Percentiles rank a stretch among this genome's conserved stretches.
Conservation (phyloP, 1,284 basidiomycete genomes). For the Lignosus rhinocerotis region DNA sequence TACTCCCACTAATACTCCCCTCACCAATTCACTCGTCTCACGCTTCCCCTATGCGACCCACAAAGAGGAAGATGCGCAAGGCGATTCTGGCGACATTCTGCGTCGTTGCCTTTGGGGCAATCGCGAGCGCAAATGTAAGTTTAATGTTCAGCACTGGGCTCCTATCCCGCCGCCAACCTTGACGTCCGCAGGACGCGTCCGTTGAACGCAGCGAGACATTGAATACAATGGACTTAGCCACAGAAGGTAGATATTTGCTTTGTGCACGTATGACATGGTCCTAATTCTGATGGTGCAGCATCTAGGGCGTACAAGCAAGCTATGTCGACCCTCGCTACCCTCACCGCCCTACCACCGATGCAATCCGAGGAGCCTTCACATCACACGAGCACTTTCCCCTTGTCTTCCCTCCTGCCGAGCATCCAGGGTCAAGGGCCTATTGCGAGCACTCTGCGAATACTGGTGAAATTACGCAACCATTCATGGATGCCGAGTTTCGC, state of each 20-base stretch:
- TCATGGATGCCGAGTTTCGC: slow-evolving; percentile 46
- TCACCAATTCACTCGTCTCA: neutral
- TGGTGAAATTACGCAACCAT: slow-evolving; percentile 59
- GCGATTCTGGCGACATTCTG: slow-evolving; percentile 33
- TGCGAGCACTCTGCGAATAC: slow-evolving; percentile 64
- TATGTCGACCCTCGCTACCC: slow-evolving; percentile 56
- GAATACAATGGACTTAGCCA: slow-evolving; percentile 25
- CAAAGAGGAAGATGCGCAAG: slow-evolving; percentile 24
- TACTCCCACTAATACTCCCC: neutral
- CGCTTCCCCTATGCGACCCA: neutral
- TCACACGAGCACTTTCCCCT: slow-evolving; percentile 51
- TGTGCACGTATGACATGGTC: slow-evolving; percentile 1
- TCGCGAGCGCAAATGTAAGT: slow-evolving; percentile 23
- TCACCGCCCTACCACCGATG: slow-evolving; percentile 57
- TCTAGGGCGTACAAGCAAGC: slow-evolving; percentile 73
- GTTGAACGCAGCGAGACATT: slow-evolving; percentile 1
- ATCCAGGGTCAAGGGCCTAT: slow-evolving; percentile 73
- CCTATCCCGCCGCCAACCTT: neutral
- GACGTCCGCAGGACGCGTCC: slow-evolving; percentile 7
- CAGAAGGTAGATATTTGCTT: slow-evolving; percentile 25
- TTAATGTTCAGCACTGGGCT: neutral
- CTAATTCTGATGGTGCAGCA: slow-evolving; percentile 42
- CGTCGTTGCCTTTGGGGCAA: slow-evolving; percentile 28
- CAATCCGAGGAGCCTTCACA: slow-evolving; percentile 52
- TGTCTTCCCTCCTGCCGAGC: slow-evolving; percentile 64